Evolutionary conservation across 2,329 filamentous ascomycete species (phyloP).

Genomic region (Botrytis byssoidea): DNA sequence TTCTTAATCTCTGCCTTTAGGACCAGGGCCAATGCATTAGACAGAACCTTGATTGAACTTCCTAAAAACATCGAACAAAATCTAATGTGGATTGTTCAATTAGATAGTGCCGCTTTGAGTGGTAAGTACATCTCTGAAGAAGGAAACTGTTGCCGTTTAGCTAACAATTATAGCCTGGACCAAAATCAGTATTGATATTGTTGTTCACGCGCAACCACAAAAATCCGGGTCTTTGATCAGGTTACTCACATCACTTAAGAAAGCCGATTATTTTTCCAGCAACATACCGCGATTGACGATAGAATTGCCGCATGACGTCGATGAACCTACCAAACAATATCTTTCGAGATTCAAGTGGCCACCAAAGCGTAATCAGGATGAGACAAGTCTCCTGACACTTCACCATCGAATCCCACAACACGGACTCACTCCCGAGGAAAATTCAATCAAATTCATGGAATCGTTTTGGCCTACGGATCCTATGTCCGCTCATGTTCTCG

Average conservation of each 20-base stretch:
- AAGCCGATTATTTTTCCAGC: conserved; percentile 72
- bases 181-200: conserved; percentile 72
- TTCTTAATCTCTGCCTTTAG: conserved; percentile 65
- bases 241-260: conserved; percentile 71
- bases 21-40: conserved; percentile 50
- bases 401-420: conserved; percentile 68
- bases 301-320: conserved; percentile 72
- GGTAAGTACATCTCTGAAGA: conserved; percentile 45
- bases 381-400: conserved; percentile 61
- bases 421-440: conserved; percentile 63
- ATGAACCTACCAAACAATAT: conserved; percentile 61
- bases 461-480: conserved; percentile 77
- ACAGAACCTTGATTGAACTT: conserved; percentile 70
- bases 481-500: conserved; percentile 69
- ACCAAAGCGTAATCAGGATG: conserved; percentile 43
- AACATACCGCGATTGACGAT: conserved; percentile 74
- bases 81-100: conserved; percentile 72
- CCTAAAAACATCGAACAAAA: conserved; percentile 61
- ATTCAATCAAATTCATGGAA: conserved; percentile 75
- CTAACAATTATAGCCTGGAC: conserved; percentile 64
- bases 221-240: conserved; percentile 74
- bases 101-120: conserved; percentile 70
- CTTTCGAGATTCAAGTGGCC: conserved; percentile 69
- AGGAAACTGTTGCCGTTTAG: conserved; percentile 19
- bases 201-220: conserved; percentile 71